Evolutionary conservation across 1,284 basidiomycete genomes (phyloP).

Genomic region (Abortiporus biennis): DNA sequence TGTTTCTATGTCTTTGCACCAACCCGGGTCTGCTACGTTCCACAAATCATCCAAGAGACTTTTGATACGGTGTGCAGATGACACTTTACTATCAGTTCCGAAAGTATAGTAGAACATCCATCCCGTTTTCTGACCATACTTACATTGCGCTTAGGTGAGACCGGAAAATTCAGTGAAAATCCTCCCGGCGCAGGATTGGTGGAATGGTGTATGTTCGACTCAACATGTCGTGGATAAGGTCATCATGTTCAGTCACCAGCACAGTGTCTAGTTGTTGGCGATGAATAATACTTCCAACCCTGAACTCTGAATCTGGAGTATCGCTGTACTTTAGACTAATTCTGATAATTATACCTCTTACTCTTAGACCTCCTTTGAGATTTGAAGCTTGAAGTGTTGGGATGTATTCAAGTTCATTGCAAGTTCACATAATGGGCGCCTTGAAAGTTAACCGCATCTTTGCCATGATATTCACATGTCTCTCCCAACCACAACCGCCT

Average conservation of each 20-base stretch:
- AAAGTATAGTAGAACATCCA: conserved; percentile 15
- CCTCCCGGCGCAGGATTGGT: conserved; percentile 38
- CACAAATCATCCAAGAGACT: conserved; percentile 31
- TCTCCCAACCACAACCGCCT: no score
- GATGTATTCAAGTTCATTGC: no score
- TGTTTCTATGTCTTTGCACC: background rate
- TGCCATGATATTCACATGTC: no score
- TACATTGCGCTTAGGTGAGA: conserved; percentile 33
- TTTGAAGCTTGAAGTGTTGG: background rate
- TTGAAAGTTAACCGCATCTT: no score
- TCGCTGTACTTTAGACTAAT: background rate
- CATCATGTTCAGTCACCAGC: background rate
- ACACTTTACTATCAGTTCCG: conserved; percentile 42
- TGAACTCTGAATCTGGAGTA: background rate
- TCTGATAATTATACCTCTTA: background rate
- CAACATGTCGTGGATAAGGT: background rate
- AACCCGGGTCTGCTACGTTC: conserved; percentile 38
- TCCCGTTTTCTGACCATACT: background rate
- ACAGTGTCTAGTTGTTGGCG: no score
- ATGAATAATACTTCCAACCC: no score
- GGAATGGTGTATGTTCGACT: conserved; percentile 36
- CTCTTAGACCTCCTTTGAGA: background rate
- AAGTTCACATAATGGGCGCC: no score
- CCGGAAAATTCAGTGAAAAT: conserved; percentile 46
- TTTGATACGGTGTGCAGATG: conserved; percentile 43